These are phyloP conservation scores for Biscogniauxia marginata DNA, from an alignment of 2,329 filamentous ascomycete genomes.

Conservation along the genomic window DNA sequence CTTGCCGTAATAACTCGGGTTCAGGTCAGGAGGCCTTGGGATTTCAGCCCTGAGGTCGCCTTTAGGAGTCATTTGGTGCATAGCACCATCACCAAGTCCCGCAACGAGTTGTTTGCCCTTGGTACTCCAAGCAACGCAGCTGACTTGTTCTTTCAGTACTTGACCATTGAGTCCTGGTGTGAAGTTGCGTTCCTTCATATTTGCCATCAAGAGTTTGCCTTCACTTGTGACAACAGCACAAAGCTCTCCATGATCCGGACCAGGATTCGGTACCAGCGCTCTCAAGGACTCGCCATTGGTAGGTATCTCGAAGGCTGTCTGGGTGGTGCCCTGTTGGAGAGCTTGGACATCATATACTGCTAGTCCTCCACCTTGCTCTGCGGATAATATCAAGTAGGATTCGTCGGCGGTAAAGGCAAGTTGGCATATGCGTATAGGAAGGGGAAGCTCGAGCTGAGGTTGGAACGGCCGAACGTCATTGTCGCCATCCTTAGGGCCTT, in stretches of 20 bases:
- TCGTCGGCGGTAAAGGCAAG: conserved; percentile 91
- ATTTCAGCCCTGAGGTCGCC: conserved; percentile 76
- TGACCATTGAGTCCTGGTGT: conserved; percentile 58
- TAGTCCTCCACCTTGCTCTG: conserved; percentile 76
- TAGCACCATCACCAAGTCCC: conserved; percentile 76
- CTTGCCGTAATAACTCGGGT: conserved; percentile 65
- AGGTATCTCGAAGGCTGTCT: conserved; percentile 70
- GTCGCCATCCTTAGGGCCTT: conserved; percentile 55
- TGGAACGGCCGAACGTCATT: conserved; percentile 68
- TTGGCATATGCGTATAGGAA: conserved; percentile 79
- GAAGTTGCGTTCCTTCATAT: conserved; percentile 67
- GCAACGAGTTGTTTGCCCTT: conserved; percentile 91
- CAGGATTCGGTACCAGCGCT: conserved; percentile 77
- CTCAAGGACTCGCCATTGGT: conserved; percentile 75
- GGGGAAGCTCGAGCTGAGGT: conserved; percentile 69
- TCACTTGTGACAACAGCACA: conserved; percentile 78
- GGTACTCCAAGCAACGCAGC: conserved; percentile 85
- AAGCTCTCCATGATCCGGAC: conserved; percentile 66
- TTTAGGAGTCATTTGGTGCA: conserved; percentile 79
- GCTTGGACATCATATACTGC: conserved; percentile 76
- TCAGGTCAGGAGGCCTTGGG: conserved; percentile 69
- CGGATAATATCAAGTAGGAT: conserved; percentile 76
- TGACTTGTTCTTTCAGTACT: conserved; percentile 69
- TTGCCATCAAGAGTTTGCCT: conserved; percentile 81
- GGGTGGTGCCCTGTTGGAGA: conserved; percentile 63